These are phyloP conservation scores for Globisporangium nagaii DNA, from an alignment of 352 stramenopile genomes.

Conservation along the genomic window DNA sequence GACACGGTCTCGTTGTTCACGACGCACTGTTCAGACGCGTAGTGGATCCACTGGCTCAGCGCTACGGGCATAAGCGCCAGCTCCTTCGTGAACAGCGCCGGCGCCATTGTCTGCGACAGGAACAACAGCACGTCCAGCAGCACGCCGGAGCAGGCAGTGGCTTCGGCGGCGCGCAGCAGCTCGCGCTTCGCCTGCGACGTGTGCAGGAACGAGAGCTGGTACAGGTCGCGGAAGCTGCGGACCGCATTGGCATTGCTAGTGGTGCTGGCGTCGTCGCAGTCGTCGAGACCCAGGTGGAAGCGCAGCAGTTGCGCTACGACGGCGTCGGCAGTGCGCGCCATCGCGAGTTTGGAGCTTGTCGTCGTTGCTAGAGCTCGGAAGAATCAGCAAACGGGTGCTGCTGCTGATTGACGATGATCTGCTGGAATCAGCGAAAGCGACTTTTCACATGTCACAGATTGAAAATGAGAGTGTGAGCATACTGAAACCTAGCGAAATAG, in stretches of 20 bases:
- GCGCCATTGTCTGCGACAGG: conserved; percentile 71
- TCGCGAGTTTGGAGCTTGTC: too few relatives aligned
- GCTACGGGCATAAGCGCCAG: conserved; percentile 29
- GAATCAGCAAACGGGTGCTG: too few relatives aligned
- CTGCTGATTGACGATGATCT: too few relatives aligned
- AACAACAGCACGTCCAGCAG: conserved; percentile 74
- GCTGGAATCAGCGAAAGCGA: too few relatives aligned
- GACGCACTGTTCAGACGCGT: conserved; percentile 51
- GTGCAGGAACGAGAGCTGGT: conserved; percentile 29
- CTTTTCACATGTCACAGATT: too few relatives aligned
- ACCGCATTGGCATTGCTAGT: background rate
- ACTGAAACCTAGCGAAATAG: too few relatives aligned
- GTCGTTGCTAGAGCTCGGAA: too few relatives aligned
- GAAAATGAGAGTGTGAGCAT: too few relatives aligned
- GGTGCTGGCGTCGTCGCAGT: conserved; percentile 1
- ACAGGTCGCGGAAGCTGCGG: conserved; percentile 52
- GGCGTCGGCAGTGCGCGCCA: conserved; percentile 25
- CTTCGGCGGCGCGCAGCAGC: conserved; percentile 43
- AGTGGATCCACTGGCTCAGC: conserved; percentile 64
- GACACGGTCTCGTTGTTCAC: conserved; percentile 43
- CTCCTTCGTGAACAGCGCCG: conserved; percentile 39
- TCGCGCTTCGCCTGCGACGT: conserved; percentile 36
- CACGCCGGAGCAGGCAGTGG: conserved; percentile 43
- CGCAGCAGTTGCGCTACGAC: conserved; percentile 72
- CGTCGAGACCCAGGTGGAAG: conserved; percentile 76